Conservation (phyloP, 208 protist genomes). For the Spironucleus salmonicida region DNA sequence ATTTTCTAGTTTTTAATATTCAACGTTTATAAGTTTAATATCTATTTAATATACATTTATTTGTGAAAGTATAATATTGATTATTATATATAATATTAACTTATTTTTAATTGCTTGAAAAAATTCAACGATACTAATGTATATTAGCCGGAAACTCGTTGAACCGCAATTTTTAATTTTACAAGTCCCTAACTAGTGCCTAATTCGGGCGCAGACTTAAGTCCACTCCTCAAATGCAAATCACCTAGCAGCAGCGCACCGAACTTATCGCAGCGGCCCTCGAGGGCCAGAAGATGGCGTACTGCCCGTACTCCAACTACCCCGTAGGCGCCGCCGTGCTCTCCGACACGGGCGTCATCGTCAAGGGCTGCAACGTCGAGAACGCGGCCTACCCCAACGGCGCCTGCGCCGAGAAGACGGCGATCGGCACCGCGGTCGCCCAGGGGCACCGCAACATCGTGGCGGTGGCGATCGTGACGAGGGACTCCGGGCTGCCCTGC, state of each 20-base stretch:
- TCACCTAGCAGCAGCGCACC: background rate
- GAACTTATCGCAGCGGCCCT: constrained; percentile 36
- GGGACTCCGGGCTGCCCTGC: constrained; percentile 26
- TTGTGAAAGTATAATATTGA: no score
- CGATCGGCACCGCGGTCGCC: constrained; percentile 46
- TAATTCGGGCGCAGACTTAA: no score
- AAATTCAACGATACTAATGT: no score
- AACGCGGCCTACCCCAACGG: constrained; percentile 54
- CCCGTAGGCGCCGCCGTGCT: constrained; percentile 51
- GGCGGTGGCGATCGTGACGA: constrained; percentile 41
- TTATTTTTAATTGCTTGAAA: no score
- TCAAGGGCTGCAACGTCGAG: constrained; percentile 54
- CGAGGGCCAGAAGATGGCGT: constrained; percentile 34
- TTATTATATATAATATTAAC: no score
- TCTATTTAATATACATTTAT: no score
- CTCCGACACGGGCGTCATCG: constrained; percentile 31
- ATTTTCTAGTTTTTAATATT: no score
- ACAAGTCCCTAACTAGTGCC: no score
- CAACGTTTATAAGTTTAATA: no score
- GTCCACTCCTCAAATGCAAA: no score
- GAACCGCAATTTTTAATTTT: no score
- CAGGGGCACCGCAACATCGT: constrained; percentile 41
- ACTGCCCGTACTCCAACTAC: constrained; percentile 53
- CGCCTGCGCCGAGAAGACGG: constrained; percentile 55
- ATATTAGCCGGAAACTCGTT: no score